phyloP scores from a whole-genome alignment of 106 monocot genomes.

The Allium sativum region DNA sequence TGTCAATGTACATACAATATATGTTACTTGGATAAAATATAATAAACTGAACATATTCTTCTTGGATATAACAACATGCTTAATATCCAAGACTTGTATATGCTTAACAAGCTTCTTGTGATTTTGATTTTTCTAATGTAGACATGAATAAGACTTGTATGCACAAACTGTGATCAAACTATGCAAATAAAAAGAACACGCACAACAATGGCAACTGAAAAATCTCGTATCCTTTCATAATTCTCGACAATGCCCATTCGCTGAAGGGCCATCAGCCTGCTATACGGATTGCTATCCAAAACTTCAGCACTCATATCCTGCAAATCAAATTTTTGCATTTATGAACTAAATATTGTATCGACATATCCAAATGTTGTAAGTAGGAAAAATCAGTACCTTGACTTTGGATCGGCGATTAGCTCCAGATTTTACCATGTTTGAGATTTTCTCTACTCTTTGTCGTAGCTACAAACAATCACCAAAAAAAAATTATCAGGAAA shows the following conservation, averaged over 20 bases:
- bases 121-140: no score
- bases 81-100: no score
- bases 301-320: constrained; percentile 97
- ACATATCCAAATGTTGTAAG: background rate
- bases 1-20: background rate
- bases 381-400: background rate
- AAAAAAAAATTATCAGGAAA: background rate
- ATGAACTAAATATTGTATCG: no score
- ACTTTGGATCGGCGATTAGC: constrained; percentile 3
- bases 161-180: no score
- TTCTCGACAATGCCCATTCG: constrained; percentile 93
- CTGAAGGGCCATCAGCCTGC: constrained; percentile 95
- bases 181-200: constrained; percentile 6
- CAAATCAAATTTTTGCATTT: background rate
- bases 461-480: background rate
- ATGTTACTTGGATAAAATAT: no score
- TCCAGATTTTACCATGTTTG: background rate
- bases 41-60: background rate
- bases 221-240: constrained; percentile 76
- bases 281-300: constrained; percentile 95
- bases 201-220: constrained; percentile 84
- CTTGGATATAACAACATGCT: background rate
- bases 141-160: no score
- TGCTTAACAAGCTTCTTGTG: no score
- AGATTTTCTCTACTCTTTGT: constrained; percentile 1